These are phyloP conservation scores for Cordyceps militaris DNA, from an alignment of 2,329 filamentous ascomycete genomes.

Conservation along the genomic window DNA sequence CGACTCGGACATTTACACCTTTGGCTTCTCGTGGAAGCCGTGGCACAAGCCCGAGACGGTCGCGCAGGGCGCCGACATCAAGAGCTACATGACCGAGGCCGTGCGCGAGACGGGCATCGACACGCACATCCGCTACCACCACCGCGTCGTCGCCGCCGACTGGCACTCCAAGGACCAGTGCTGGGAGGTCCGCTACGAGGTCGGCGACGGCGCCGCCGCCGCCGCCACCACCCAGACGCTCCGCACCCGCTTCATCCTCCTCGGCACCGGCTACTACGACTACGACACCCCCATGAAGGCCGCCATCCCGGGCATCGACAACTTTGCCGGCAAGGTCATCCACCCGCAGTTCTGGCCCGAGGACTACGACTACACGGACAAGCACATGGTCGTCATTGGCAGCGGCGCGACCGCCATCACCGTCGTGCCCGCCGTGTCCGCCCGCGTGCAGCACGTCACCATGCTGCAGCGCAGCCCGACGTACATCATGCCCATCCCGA, in stretches of 20 bases:
- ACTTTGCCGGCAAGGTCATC: slow-evolving; percentile 39
- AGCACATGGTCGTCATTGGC: slow-evolving; percentile 60
- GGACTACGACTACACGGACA: slow-evolving; percentile 55
- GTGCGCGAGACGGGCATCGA: slow-evolving; percentile 45
- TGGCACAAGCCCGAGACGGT: slow-evolving; percentile 52
- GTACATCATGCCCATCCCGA: slow-evolving; percentile 49
- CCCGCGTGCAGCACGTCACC: slow-evolving; percentile 52
- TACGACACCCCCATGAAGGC: slow-evolving; percentile 52
- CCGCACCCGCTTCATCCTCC: slow-evolving; percentile 44
- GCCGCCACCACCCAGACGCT: too few relatives aligned
- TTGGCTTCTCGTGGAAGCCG: slow-evolving; percentile 62
- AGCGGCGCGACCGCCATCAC: slow-evolving; percentile 62
- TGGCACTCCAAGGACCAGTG: slow-evolving; percentile 48
- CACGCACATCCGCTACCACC: slow-evolving; percentile 44
- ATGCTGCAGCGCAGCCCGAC: slow-evolving; percentile 64
- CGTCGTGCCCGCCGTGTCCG: slow-evolving; percentile 53
- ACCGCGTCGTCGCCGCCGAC: slow-evolving; percentile 41
- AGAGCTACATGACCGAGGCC: slow-evolving; percentile 46
- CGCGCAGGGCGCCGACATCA: slow-evolving; percentile 45
- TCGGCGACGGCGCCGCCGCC: slow-evolving; percentile 20
- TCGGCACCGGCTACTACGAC: slow-evolving; percentile 61
- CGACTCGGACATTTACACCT: slow-evolving; percentile 55
- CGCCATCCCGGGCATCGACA: slow-evolving; percentile 35
- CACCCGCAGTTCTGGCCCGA: slow-evolving; percentile 72
- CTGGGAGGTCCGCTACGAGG: slow-evolving; percentile 39